Evolutionary conservation across 2,329 filamentous ascomycete species (phyloP), one percentile per base, ranked within the genome.

Genomic region (Pochonia chlamydosporia): DNA sequence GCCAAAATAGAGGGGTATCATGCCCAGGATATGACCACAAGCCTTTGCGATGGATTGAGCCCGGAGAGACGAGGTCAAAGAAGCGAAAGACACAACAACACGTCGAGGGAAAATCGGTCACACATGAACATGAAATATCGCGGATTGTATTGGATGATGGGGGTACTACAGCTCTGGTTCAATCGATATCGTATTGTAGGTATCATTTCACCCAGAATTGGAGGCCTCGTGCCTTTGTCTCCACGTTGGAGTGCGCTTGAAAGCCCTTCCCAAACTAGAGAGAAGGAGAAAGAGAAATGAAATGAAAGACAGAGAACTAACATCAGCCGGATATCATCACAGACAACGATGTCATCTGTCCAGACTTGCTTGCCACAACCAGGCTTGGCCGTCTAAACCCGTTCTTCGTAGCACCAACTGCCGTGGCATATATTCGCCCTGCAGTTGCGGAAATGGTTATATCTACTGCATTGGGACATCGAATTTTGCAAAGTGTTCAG

Each of bases 1-100:
- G 55, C 16, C 16, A 25, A 13, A 6, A 28, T 7, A 47, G 52
- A 4, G 49, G 53, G 3, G 30, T 47, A 8, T 10, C 40, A 11
- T 56, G 54, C 26, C 48, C 54, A 3, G 54, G 54, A 4, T 57
- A 57, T 45, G 55, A 49, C 13, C 46, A 52, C 40, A 57, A 54
- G 43, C 54, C 55, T 16, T 48, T 56, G 9, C 52, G 50, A 43
- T 57, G 52, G 55, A 48, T 56, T 4, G 41, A 49, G 35, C 52
- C 54, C 2, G 54, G 54, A 7, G 51, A 56, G 41, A 56, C 53
- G 5, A 46, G 53, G 30, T 56, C 52, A 24, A 56, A 56, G 35
- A 49, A 50, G 2, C 43, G 49, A 18, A 37, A 18, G 35, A 37
- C 35, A 37, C 8, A 7, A 11, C 9, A 37, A 11, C 35, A 7